Conservation (phyloP, 1,284 basidiomycete species). For the Anthracocystis walkeri region DNA sequence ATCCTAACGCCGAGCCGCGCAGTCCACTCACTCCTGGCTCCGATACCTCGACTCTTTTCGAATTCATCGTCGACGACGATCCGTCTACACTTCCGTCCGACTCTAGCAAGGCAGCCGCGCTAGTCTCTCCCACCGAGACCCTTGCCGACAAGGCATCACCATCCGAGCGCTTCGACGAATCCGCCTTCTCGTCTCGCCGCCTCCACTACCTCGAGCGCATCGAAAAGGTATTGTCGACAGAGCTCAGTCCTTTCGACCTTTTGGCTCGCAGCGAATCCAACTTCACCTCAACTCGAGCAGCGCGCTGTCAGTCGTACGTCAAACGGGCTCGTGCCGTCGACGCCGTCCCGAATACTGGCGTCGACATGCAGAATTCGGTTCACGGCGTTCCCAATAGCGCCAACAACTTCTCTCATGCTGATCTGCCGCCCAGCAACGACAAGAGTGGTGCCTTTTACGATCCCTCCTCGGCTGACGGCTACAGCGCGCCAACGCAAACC, state of each 20-base stretch:
- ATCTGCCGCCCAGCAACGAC: background rate
- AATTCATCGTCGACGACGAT: conserved; percentile 31
- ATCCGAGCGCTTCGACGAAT: background rate
- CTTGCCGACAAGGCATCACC: background rate
- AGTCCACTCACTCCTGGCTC: conserved; percentile 42
- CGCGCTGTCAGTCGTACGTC: conserved; percentile 11
- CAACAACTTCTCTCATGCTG: conserved; percentile 10
- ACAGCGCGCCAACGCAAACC: conserved; percentile 35
- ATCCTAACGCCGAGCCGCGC: conserved; percentile 21
- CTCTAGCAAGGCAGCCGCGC: conserved; percentile 9
- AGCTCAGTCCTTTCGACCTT: conserved; percentile 43
- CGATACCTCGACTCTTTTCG: conserved; percentile 40
- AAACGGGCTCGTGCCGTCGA: conserved; percentile 11
- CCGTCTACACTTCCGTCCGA: conserved; percentile 8
- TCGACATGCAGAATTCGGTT: conserved; percentile 34
- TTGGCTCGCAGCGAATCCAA: conserved; percentile 22
- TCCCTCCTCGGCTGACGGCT: conserved; percentile 50
- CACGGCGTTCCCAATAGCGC: background rate
- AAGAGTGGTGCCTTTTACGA: conserved; percentile 41
- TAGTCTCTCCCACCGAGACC: conserved; percentile 34
- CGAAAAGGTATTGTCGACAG: conserved; percentile 37
- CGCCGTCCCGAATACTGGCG: conserved; percentile 11
- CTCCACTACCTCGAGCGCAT: conserved; percentile 35
- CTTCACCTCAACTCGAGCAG: background rate
- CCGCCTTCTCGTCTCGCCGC: conserved; percentile 9